These are phyloP conservation scores for Cyclotella kingstonii DNA, from an alignment of 108 stramenopile genomes.

Conservation along the genomic window DNA sequence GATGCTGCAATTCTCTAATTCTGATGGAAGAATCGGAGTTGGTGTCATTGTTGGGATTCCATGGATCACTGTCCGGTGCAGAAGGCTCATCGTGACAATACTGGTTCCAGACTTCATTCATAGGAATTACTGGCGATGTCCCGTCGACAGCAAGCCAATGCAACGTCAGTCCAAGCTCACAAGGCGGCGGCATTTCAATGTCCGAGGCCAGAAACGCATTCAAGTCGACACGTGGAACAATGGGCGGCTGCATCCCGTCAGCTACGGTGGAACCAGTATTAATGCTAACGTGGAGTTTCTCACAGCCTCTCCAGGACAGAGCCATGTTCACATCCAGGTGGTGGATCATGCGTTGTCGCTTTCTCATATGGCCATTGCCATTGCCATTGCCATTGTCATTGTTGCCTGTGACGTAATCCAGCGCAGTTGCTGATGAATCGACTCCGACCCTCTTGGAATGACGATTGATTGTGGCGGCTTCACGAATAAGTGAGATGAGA, in stretches of 20 bases:
- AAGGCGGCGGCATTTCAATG: constrained; percentile 56
- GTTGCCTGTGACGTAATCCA: constrained; percentile 13
- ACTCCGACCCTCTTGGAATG: constrained; percentile 65
- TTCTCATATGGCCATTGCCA: neutral
- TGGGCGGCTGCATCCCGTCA: neutral
- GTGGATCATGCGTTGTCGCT: constrained; percentile 54
- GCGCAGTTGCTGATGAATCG: constrained; percentile 36
- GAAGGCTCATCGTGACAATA: neutral
- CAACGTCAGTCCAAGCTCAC: constrained; percentile 68
- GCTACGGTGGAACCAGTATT: constrained; percentile 10
- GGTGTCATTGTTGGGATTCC: neutral
- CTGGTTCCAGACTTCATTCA: constrained; percentile 49
- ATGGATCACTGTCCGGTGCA: neutral
- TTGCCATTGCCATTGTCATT: neutral
- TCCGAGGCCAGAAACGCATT: constrained; percentile 69
- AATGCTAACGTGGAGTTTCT: constrained; percentile 70
- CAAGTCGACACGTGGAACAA: constrained; percentile 52
- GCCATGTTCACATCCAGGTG: constrained; percentile 89
- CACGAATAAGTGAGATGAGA: constrained; percentile 66
- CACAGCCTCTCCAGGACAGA: constrained; percentile 66
- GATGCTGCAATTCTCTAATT: constrained; percentile 69
- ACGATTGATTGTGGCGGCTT: constrained; percentile 68
- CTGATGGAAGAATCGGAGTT: constrained; percentile 32
- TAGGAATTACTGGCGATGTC: constrained; percentile 57
- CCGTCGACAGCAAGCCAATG: constrained; percentile 90